These are phyloP conservation scores for Podospora pseudoanserina DNA, from an alignment of 495 filamentous ascomycete genomes.

Conservation along the genomic window DNA sequence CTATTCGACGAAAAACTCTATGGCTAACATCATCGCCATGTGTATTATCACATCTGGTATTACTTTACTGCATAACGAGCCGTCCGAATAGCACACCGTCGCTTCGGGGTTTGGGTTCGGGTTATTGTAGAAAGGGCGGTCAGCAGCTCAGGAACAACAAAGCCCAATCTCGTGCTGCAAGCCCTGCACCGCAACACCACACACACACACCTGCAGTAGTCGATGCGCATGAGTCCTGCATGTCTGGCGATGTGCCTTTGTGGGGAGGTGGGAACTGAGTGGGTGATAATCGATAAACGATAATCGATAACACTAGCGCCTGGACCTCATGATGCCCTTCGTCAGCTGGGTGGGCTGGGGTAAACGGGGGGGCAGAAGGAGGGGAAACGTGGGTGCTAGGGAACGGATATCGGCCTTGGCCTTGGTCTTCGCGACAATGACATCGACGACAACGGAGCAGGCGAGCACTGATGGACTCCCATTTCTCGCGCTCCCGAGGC, in stretches of 20 bases:
- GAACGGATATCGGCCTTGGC: neutral
- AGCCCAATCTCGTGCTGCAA: slow-evolving; percentile 2
- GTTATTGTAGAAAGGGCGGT: slow-evolving; percentile 28
- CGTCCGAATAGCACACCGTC: neutral
- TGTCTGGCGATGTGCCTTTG: slow-evolving; percentile 10
- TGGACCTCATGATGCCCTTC: neutral
- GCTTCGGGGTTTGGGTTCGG: neutral
- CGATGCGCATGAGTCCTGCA: slow-evolving; percentile 17
- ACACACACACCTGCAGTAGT: slow-evolving; percentile 22
- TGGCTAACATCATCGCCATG: neutral
- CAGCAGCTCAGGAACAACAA: slow-evolving; percentile 12
- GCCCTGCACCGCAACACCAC: slow-evolving; percentile 14
- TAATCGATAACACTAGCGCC: neutral
- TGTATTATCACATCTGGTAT: neutral
- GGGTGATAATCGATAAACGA: neutral
- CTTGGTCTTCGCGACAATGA: neutral
- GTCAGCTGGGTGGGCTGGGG: neutral
- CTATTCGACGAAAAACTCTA: neutral
- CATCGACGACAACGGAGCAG: neutral
- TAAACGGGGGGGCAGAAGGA: neutral
- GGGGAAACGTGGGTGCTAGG: neutral
- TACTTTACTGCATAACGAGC: neutral
- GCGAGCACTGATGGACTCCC: neutral
- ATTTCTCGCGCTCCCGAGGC: neutral
- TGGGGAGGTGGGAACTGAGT: neutral